These are phyloP conservation scores for Coniosporium tulheliwenetii DNA, from an alignment of 2,329 filamentous ascomycete species.

Conservation along the genomic window DNA sequence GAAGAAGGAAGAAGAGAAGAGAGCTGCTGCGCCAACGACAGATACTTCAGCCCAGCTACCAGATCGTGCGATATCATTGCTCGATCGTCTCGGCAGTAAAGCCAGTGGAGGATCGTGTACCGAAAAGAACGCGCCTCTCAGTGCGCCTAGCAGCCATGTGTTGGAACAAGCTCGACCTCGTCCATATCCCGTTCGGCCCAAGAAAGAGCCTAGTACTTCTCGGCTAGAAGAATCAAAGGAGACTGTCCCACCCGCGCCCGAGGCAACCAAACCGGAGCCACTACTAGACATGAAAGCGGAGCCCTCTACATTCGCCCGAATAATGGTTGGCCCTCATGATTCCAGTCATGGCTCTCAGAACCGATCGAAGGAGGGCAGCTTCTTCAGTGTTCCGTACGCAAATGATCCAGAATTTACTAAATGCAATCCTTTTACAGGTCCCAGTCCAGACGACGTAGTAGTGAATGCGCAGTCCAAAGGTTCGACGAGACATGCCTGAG, in stretches of 20 bases:
- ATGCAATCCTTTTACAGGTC: constrained; percentile 57
- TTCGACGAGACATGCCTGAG: constrained; percentile 16
- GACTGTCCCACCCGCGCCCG: neutral
- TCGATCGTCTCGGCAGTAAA: constrained; percentile 25
- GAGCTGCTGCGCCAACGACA: constrained; percentile 8
- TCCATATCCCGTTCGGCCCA: neutral
- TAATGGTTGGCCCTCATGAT: constrained; percentile 24
- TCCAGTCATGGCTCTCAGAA: constrained; percentile 2
- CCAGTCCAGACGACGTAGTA: constrained; percentile 85
- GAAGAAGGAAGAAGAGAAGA: constrained; percentile 59
- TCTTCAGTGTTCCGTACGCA: constrained; percentile 26
- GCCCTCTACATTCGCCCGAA: constrained; percentile 35
- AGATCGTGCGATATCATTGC: constrained; percentile 21
- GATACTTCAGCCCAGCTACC: constrained; percentile 3
- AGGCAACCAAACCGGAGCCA: constrained; percentile 2
- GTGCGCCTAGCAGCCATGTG: neutral
- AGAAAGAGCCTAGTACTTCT: constrained; percentile 1
- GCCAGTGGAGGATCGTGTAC: constrained; percentile 3
- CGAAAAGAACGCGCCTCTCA: neutral
- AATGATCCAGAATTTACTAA: constrained; percentile 21
- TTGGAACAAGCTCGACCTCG: constrained; percentile 3
- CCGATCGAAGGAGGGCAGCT: constrained; percentile 2
- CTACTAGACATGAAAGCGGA: constrained; percentile 24
- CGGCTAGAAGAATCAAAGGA: constrained; percentile 1
- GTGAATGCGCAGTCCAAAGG: constrained; percentile 56